phyloP scores from a whole-genome alignment of 441 rosid genomes.

The Populus hybrid region DNA sequence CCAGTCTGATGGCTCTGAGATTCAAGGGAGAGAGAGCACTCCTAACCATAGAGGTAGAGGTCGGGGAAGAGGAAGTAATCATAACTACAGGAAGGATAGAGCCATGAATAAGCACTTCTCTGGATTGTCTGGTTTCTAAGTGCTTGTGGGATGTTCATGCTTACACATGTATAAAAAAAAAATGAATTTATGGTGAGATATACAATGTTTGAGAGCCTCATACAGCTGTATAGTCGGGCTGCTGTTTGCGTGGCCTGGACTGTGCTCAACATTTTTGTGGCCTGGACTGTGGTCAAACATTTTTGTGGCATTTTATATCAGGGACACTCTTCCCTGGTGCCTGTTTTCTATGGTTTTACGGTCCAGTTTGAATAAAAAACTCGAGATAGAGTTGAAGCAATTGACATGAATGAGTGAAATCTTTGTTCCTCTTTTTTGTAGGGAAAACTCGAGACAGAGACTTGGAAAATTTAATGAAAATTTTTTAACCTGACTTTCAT shows the following conservation, averaged over 20 bases:
- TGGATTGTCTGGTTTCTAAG: constrained; percentile 61
- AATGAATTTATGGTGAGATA: background rate
- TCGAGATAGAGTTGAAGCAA: background rate
- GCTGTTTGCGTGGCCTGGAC: background rate
- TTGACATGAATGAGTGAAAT: too few species aligned
- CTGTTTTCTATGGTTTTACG: background rate
- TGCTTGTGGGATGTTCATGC: background rate
- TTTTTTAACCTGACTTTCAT: too few species aligned
- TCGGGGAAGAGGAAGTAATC: constrained; percentile 37
- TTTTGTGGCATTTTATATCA: background rate
- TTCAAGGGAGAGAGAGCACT: constrained; percentile 34
- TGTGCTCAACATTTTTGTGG: background rate
- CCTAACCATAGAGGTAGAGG: constrained; percentile 58
- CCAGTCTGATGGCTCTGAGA: constrained; percentile 31
- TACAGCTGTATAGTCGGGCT: constrained; percentile 1
- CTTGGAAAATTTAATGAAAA: too few species aligned
- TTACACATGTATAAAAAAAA: background rate
- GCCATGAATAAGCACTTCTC: constrained; percentile 76
- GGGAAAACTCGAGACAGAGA: too few species aligned
- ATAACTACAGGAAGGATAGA: constrained; percentile 60
- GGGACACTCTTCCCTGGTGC: background rate
- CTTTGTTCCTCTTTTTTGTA: too few species aligned
- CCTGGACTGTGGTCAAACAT: background rate
- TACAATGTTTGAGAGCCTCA: background rate
- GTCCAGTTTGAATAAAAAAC: background rate